phyloP scores from a whole-genome alignment of 2,329 filamentous ascomycete genomes.

The Cadophora gregata region DNA sequence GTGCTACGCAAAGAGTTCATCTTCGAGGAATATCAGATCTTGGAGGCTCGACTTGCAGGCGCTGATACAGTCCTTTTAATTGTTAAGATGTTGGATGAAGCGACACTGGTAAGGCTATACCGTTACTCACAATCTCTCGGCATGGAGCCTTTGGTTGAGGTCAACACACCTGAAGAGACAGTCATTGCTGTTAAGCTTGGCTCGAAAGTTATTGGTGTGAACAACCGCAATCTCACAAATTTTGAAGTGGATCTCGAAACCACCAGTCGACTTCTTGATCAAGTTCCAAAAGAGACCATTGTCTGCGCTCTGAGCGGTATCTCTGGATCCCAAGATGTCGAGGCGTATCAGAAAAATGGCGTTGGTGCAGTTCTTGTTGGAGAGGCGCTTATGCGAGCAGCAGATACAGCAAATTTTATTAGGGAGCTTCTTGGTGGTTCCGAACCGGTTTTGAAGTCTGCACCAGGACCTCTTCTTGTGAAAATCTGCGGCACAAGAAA shows the following conservation, averaged over 20 bases:
- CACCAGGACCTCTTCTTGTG: constrained; percentile 66
- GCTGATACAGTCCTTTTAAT: constrained; percentile 95
- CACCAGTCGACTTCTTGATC: constrained; percentile 83
- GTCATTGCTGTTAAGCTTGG: constrained; percentile 83
- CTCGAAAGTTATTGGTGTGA: constrained; percentile 92
- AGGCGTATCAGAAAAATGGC: constrained; percentile 85
- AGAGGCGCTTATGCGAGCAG: constrained; percentile 92
- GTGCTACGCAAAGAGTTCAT: constrained; percentile 96
- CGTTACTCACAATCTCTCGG: constrained; percentile 86
- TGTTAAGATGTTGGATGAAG: constrained; percentile 92
- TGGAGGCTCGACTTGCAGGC: constrained; percentile 90
- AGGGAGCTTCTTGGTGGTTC: constrained; percentile 75
- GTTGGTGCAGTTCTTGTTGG: constrained; percentile 94
- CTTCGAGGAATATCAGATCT: constrained; percentile 97
- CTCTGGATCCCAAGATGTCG: constrained; percentile 84
- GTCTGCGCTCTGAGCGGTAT: constrained; percentile 96
- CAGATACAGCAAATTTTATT: constrained; percentile 84
- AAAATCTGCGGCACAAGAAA: constrained; percentile 96
- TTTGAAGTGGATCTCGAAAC: constrained; percentile 97
- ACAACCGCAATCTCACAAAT: constrained; percentile 94
- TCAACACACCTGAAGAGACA: constrained; percentile 96
- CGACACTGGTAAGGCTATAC: constrained; percentile 78
- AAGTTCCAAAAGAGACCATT: constrained; percentile 84
- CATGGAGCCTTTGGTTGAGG: constrained; percentile 97
- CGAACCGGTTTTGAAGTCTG: constrained; percentile 44